Conservation (phyloP, 2,329 filamentous ascomycete species). For the Cryphonectria nitschkei region DNA sequence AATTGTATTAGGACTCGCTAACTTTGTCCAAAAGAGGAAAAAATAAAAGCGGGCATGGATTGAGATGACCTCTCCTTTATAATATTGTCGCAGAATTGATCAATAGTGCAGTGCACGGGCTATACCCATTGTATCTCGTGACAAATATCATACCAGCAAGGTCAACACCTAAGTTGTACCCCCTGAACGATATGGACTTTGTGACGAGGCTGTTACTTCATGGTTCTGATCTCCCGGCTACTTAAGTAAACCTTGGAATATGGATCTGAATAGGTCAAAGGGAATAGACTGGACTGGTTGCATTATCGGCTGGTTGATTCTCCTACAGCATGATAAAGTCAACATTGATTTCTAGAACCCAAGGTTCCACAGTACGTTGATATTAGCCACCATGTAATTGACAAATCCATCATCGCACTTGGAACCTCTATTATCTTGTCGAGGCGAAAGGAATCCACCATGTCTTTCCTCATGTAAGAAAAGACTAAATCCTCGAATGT, state of each 20-base stretch:
- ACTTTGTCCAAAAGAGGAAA: no score
- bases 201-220: background rate
- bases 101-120: no score
- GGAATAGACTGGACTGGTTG: background rate
- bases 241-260: background rate
- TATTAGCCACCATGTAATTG: background rate
- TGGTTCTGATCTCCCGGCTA: background rate
- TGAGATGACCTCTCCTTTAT: no score
- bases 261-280: background rate
- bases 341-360: background rate
- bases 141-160: no score
- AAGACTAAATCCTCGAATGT: no score
- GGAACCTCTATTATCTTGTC: background rate
- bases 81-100: no score
- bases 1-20: no score
- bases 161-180: no score
- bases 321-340: background rate
- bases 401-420: background rate
- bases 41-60: no score
- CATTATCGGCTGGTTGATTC: background rate
- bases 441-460: background rate
- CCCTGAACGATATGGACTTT: background rate
- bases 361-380: background rate
- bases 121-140: no score
- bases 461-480: no score